Evolutionary conservation across 164 flowering plant species (phyloP), one percentile per base, ranked within the genome.

Genomic region (Nymphaea colorata): DNA sequence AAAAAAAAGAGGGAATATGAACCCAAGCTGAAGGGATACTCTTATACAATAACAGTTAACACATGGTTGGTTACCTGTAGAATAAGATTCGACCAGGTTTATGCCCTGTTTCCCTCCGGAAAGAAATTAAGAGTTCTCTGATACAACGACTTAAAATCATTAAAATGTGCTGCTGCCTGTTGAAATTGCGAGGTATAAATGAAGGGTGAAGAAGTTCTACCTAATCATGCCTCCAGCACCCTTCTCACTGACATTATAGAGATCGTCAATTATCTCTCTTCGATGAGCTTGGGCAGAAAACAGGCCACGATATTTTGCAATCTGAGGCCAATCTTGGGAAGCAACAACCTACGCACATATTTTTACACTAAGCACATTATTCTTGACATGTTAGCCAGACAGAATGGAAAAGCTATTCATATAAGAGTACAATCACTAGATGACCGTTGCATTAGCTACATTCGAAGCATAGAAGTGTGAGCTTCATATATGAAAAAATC

Each of bases 191-290:
- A 55, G 59, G 16, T 55, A 10, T 55, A 55, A 55, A 55, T 10
- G 16, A 55, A 55, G 59, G 16, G 59, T 8, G 59, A 55, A 17
- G n/a, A 8, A 17, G 64, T 41, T 0, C 10, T 68, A 91, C 98
- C 89, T 75, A 6, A 93, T 84, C 91, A 91, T 77, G 43, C 98
- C 95, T 4, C 75, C 71, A 70, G 76, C 36, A 75, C 76, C 4
- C 5, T 3, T 2, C 91, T 91, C 67, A 87, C 45, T 67, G 59
- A 17, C 62, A 8, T 7, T 85, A 67, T 82, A 88, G 0, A 94
- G 86, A 77, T 91, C 92, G n/a, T 76, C 68, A 2, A 94, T 88
- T 1, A 94, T 76, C 68, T 94, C 99, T 3, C 76, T 76, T 6
- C 96, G 85, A 64, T 76, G 79, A 0, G 53, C n/a, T 61, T 79